Percentiles rank a stretch among this genome's conserved stretches.
Conservation (phyloP, 2,329 filamentous ascomycete species). For the Chaetomiaceae sp. region DNA sequence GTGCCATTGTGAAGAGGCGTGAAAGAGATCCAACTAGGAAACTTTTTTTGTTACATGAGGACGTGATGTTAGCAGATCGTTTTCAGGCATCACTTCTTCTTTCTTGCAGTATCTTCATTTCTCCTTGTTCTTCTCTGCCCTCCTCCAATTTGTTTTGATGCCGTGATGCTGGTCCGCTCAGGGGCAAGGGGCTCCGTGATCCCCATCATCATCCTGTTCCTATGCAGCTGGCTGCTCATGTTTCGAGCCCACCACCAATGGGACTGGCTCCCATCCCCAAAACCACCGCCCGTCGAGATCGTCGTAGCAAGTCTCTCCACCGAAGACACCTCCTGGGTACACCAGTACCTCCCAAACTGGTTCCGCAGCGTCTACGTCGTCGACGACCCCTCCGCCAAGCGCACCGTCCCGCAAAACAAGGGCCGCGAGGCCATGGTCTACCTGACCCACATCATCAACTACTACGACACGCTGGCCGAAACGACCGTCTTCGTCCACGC, state of each 20-base stretch:
- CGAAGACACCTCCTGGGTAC: slow-evolving; percentile 36
- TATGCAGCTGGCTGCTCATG: slow-evolving; percentile 10
- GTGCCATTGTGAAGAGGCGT: not conserved
- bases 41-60: not conserved
- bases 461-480: slow-evolving; percentile 43
- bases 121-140: not conserved
- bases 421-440: slow-evolving; percentile 52
- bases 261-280: not conserved
- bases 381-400: slow-evolving; percentile 42
- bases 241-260: slow-evolving; percentile 4
- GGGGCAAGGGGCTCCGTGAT: slow-evolving; percentile 1
- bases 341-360: slow-evolving; percentile 42
- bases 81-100: not conserved
- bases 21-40: not conserved
- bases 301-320: slow-evolving; percentile 20
- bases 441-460: slow-evolving; percentile 48
- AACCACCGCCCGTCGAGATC: slow-evolving; percentile 13
- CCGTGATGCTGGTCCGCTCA: slow-evolving; percentile 2
- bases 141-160: not conserved
- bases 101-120: not conserved
- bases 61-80: not conserved
- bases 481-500: slow-evolving; percentile 46
- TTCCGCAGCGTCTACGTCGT: slow-evolving; percentile 52
- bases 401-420: slow-evolving; percentile 48
- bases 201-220: slow-evolving; percentile 2